These are phyloP conservation scores for Xylaria sp. DNA, from an alignment of 2,329 filamentous ascomycete genomes.

Conservation along the genomic window DNA sequence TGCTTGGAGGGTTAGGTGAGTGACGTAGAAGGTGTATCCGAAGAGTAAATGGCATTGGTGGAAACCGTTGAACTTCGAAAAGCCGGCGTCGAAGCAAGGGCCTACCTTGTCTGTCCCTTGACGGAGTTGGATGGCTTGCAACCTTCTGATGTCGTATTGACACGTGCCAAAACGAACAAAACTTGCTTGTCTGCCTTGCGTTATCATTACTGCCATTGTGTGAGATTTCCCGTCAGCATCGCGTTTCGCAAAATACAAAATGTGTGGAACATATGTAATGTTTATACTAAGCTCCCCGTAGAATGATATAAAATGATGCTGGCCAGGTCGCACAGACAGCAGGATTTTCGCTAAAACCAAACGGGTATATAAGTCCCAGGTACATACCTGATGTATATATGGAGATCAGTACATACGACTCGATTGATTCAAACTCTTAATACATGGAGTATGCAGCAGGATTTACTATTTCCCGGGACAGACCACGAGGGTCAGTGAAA, in stretches of 20 bases:
- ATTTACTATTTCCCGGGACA: constrained; percentile 3
- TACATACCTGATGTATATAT: not conserved
- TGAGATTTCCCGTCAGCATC: not conserved
- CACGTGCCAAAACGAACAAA: not conserved
- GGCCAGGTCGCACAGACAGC: constrained; percentile 13
- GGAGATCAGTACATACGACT: not conserved
- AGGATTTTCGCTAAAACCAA: constrained; percentile 27
- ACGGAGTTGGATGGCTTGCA: constrained; percentile 9
- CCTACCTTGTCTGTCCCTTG: constrained; percentile 19
- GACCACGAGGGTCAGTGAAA: constrained; percentile 26
- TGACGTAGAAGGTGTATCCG: constrained; percentile 14
- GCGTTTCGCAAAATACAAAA: not conserved
- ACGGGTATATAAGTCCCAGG: constrained; percentile 8
- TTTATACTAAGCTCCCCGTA: not conserved
- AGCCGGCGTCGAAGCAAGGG: constrained; percentile 20
- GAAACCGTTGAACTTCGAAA: constrained; percentile 25
- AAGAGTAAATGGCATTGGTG: not conserved
- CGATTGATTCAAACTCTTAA: not conserved
- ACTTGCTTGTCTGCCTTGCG: too few relatives aligned
- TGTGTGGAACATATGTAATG: not conserved
- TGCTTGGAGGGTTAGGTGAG: not conserved
- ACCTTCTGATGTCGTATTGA: not conserved
- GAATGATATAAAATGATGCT: not conserved
- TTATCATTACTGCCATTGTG: not conserved
- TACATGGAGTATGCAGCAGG: not conserved